Evolutionary conservation across 495 filamentous ascomycete species (phyloP), one percentile per base, ranked within the genome.

Genomic region (Hypomontagnella submonticulosa): DNA sequence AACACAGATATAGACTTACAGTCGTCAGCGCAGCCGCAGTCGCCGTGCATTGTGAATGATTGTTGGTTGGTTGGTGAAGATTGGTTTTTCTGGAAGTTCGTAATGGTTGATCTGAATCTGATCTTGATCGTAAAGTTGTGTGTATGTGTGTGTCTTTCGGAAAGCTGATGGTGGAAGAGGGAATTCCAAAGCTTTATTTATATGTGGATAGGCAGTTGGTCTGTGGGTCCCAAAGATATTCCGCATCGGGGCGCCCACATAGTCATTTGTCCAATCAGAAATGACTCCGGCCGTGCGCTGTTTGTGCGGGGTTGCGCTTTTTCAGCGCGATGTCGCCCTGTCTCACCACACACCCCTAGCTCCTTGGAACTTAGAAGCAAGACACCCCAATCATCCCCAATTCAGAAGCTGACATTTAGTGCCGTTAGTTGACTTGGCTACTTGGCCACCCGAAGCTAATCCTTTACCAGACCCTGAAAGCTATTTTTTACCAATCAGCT

Each of bases 11-110:
- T 54, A 1, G 6, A 77, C 79, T 69, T 69, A 82, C 80, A 82
- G 68, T 76, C 76, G 71, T 79, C 79, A 71, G 77, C 75, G 73
- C 81, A 82, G 66, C 68, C 63, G 71, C 80, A 81, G 61, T 77
- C 74, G 63, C 76, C 77, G 69, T 75, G 76, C 79, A 81, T 80
- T 64, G 75, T 81, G 77, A 50, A 56, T 67, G 67, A 43, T 72
- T 6, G 18, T 70, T 68, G 47, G 57, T 44, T 50, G 37, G n/a
- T 27, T 54, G 40, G 10, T 51, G 15, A 18, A 44, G 51, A 48
- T 59, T 18, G 13, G 40, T 23, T 67, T 60, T n/a, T 13, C 36
- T 57, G 51, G 32, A 61, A 62, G 67, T 55, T 64, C n/a, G 48
- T 69, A 41, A 43, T 18, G 41, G 58, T 63, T 61, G 54, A 46